These are phyloP conservation scores for Salvia sclarea DNA, from an alignment of 305 asterid species.

Conservation along the genomic window DNA sequence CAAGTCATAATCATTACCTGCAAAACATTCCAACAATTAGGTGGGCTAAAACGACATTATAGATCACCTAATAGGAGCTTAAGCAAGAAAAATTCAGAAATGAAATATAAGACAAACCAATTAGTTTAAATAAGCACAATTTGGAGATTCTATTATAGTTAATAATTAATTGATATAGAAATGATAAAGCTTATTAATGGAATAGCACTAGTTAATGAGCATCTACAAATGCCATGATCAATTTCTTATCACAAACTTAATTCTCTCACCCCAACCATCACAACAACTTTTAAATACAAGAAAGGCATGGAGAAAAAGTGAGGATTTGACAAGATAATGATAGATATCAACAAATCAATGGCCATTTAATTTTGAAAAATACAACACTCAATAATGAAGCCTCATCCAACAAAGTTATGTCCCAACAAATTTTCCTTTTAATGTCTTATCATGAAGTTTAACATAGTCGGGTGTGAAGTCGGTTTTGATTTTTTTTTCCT, in stretches of 20 bases:
- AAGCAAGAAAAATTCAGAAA: neutral
- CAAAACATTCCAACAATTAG: neutral
- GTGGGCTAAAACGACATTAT: constrained; percentile 6
- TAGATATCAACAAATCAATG: neutral
- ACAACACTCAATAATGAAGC: neutral
- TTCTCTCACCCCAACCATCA: constrained; percentile 10
- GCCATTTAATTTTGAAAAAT: neutral
- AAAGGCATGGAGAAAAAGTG: neutral
- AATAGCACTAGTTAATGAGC: neutral
- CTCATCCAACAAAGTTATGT: neutral
- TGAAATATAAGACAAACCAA: neutral
- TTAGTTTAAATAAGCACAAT: neutral
- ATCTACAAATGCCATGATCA: neutral
- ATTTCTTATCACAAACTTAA: neutral
- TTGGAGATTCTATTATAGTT: constrained; percentile 6
- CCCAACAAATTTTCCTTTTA: neutral
- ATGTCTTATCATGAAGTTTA: neutral
- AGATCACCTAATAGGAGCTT: constrained; percentile 2
- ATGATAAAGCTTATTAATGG: no score
- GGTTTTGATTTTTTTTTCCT: neutral
- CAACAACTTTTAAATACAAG: constrained; percentile 4
- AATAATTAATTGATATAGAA: neutral
- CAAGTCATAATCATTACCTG: neutral
- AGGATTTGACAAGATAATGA: neutral
- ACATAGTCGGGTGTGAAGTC: neutral